Evolutionary conservation across 257 asterid genomes (phyloP), one percentile per base, ranked within the genome.

Genomic region (Ocimum tenuiflorum): DNA sequence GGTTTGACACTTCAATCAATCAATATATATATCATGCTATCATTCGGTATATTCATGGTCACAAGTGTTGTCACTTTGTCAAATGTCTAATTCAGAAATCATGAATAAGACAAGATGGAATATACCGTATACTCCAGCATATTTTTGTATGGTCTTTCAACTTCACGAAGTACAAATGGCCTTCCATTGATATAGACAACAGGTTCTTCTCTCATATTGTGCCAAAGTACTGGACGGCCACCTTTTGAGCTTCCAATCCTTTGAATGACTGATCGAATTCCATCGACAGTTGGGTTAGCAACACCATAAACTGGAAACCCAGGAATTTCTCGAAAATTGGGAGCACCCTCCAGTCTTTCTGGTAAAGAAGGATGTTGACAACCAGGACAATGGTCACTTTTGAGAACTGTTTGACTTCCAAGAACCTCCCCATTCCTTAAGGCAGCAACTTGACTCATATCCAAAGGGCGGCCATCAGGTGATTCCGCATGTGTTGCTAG

Each of bases 131-230:
- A 91, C 73, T 91, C 98, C 86, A 84, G 86, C 98, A 91, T 91
- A 74, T 91, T 91, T 76, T 91, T 91, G 78, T 89, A 91, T 18
- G 98, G 98, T 63, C 98, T 85, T 82, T 89, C 98, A 77, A 89
- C 96, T 80, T 91, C 98, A 46, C 98, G 98, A 45, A 91, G 97
- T 56, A 91, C 98, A 64, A 91, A 91, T 54, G 98, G 98, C 74
- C 88, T 91, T 73, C 98, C 98, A 47, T 89, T 89, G 68, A 91
- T 89, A 82, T 91, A 91, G 72, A 91, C 81, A 73, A 91, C 98
- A 72, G 98, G 97, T 73, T 91, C 98, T 79, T 91, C 98, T 81
- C 98, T 87, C 98, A 91, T 91, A 75, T 89, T 89, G 77, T 91
- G 98, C 98, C 98, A 91, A 73, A 91, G 80, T 52, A 91, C 91